Evolutionary conservation across 2,329 filamentous ascomycete genomes (phyloP), one percentile per base, ranked within the genome.

Genomic region (Trichophyton equinum): DNA sequence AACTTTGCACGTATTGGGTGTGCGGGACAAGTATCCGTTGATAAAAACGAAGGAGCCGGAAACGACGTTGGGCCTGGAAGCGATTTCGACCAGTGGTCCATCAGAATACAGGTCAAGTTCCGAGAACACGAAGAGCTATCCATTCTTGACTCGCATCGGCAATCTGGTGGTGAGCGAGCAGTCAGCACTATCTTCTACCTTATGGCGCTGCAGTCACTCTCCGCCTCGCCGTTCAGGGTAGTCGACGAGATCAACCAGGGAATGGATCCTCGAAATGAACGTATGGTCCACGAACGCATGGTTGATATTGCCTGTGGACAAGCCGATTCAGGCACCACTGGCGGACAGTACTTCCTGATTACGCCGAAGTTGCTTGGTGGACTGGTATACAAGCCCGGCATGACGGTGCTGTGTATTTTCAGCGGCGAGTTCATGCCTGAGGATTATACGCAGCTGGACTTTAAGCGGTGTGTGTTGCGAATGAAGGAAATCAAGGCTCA

Each of bases 231-330:
- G 0, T 99, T 99, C 82, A 90, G 94, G 59, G 92, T 99, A 57
- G 94, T 99, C 62, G 94, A 99, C 75, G 94, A 99, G 77, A 99
- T 99, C 80, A 99, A 99, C 71, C 94, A 99, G 76, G 94, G 94
- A 66, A 99, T 99, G 94, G 94, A 99, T 73, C 94, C 92, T 49
- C 86, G 94, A 68, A 99, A 99, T 75, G 94, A 99, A 76, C 88
- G 94, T 67, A 95, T 96, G 84, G 91, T 99, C 15, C 94, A 99
- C 76, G 90, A 92, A 71, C 89, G 94, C 65, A 95, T 99, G 88
- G 94, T 99, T 7, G 91, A 96, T 70, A 96, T 99, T 70, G 94
- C 94, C 49, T 97, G 94, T 73, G 72, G 70, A 6, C 66, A 72
- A 8, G 83, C 84, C 66, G 86, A 91, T 73, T 68, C 67, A n/a